Evolutionary conservation across 257 asterid genomes (phyloP).

Genomic region (Eustoma russellianum): DNA sequence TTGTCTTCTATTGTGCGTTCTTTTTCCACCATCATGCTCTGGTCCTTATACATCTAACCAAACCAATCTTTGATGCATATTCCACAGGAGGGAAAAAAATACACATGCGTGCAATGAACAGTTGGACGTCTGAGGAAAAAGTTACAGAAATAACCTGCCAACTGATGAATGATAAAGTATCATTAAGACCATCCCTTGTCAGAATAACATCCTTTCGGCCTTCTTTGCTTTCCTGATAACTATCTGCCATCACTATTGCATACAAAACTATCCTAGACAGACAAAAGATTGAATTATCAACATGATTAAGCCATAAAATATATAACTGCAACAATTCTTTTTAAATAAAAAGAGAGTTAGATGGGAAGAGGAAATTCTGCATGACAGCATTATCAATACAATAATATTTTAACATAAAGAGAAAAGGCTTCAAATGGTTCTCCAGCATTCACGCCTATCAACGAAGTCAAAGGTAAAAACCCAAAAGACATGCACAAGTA

Average conservation of each 20-base stretch:
- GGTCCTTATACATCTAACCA: background rate
- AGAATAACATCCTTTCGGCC: slow-evolving; percentile 42
- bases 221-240: slow-evolving; percentile 56
- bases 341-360: background rate
- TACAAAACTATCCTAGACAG: slow-evolving; percentile 61
- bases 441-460: no score
- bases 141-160: slow-evolving; percentile 58
- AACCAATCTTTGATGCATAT: no score
- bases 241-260: slow-evolving; percentile 67
- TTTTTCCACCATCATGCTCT: no score
- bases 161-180: slow-evolving; percentile 73
- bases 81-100: no score
- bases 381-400: no score
- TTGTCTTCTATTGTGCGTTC: no score
- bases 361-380: background rate
- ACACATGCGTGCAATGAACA: background rate
- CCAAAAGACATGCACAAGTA: no score
- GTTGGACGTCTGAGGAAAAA: background rate
- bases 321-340: background rate
- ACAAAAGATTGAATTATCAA: background rate
- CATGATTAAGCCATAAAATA: no score
- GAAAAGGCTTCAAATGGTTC: no score
- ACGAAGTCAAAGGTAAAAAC: no score
- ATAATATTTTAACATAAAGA: no score
- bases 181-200: slow-evolving; percentile 59